A percentile compares a stretch with the other conserved stretches of the same genome.
phyloP scores from a whole-genome alignment of 331 rosid genomes.

The Saraca asoca region DNA sequence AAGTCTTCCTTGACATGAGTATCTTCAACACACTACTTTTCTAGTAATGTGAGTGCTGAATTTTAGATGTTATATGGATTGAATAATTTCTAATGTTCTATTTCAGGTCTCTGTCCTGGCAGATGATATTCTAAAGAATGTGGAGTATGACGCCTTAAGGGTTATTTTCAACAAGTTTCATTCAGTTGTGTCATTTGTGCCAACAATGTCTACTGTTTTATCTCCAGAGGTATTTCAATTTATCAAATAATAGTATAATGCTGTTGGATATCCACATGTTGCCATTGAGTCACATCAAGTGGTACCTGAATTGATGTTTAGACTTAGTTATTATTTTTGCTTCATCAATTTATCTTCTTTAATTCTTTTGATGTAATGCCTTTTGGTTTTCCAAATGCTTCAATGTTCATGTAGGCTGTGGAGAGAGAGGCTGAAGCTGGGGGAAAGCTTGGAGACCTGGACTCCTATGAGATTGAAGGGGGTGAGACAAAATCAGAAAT shows the following conservation, averaged over 20 bases:
- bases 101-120: constrained; percentile 90
- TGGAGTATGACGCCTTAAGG: constrained; percentile 85
- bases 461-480: constrained; percentile 93
- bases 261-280: not conserved
- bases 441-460: constrained; percentile 83
- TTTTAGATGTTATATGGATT: not conserved
- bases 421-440: constrained; percentile 90
- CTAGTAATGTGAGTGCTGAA: too few relatives aligned
- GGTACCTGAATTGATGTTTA: not conserved
- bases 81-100: constrained; percentile 18
- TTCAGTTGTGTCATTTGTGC: constrained; percentile 73
- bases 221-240: constrained; percentile 77
- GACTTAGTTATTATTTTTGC: constrained; percentile 5
- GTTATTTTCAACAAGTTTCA: constrained; percentile 85
- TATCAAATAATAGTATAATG: constrained; percentile 5
- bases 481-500: constrained; percentile 92
- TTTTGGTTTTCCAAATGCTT: constrained; percentile 21
- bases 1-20: not conserved
- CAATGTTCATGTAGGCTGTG: constrained; percentile 50
- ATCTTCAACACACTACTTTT: constrained; percentile 4
- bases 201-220: constrained; percentile 72
- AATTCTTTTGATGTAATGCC: constrained; percentile 15
- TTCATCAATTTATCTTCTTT: constrained; percentile 1
- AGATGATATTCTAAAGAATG: constrained; percentile 90
- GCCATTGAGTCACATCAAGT: not conserved